Evolutionary conservation across 2,329 filamentous ascomycete genomes (phyloP).

Genomic region (Clonostachys rhizophaga): DNA sequence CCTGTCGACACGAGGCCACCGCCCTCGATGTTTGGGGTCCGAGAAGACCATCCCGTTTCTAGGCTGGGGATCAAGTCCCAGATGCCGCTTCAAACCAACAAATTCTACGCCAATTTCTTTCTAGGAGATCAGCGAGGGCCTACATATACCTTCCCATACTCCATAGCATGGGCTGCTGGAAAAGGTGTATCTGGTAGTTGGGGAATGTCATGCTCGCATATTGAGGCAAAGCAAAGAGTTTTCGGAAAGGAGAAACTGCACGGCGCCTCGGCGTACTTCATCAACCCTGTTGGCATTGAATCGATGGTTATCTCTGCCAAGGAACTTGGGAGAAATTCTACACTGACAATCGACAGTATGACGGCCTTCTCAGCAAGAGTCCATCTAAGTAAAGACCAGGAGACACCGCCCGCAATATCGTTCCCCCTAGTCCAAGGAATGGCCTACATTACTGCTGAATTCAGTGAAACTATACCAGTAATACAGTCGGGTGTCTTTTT

Average conservation of each 20-base stretch:
- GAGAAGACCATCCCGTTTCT: constrained; percentile 53
- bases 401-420: constrained; percentile 55
- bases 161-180: constrained; percentile 63
- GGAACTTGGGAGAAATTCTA: constrained; percentile 62
- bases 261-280: constrained; percentile 65
- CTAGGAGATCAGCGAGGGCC: constrained; percentile 66
- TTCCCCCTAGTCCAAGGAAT: constrained; percentile 89
- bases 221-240: constrained; percentile 61
- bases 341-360: constrained; percentile 45
- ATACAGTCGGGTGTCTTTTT: constrained; percentile 76
- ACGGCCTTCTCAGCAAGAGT: constrained; percentile 61
- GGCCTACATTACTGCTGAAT: constrained; percentile 78
- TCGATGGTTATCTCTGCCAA: constrained; percentile 74
- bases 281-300: constrained; percentile 78
- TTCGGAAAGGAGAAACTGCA: constrained; percentile 54
- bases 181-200: constrained; percentile 60
- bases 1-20: constrained; percentile 51
- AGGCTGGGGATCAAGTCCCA: constrained; percentile 42
- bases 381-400: constrained; percentile 54
- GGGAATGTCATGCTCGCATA: constrained; percentile 74
- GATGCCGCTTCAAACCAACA: constrained; percentile 66
- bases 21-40: constrained; percentile 37
- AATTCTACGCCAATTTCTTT: constrained; percentile 79
- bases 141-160: constrained; percentile 73
- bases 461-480: constrained; percentile 63